Evolutionary conservation across 257 asterid species (phyloP).

Genomic region (Echium plantagineum): DNA sequence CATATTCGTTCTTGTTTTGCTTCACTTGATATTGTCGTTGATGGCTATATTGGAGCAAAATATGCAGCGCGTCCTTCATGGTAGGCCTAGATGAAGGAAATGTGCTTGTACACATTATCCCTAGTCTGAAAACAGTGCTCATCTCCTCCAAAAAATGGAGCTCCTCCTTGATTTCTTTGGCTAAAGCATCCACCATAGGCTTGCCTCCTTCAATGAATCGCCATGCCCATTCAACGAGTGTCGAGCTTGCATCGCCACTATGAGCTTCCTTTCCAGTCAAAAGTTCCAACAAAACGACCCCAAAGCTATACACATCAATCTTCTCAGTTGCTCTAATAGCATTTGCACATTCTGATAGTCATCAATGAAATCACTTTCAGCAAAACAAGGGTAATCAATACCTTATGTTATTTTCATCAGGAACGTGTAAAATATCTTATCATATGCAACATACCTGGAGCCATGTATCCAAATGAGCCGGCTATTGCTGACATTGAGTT

Average conservation of each 20-base stretch:
- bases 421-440: neutral
- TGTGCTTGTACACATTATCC: constrained; percentile 52
- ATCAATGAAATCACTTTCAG: neutral
- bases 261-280: constrained; percentile 70
- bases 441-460: constrained; percentile 23
- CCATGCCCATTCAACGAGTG: constrained; percentile 85
- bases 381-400: neutral
- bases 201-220: constrained; percentile 36
- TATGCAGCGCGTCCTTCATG: constrained; percentile 55
- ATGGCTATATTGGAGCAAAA: constrained; percentile 36
- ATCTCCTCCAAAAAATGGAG: constrained; percentile 42
- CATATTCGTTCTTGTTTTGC: constrained; percentile 28
- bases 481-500: constrained; percentile 30
- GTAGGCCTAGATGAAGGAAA: constrained; percentile 64
- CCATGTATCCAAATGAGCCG: constrained; percentile 37
- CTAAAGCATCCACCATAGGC: constrained; percentile 33
- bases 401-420: no score
- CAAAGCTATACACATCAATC: constrained; percentile 82
- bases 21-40: constrained; percentile 19
- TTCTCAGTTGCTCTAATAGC: constrained; percentile 69
- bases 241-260: constrained; percentile 51
- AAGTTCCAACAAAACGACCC: constrained; percentile 72
- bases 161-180: constrained; percentile 58
- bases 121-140: constrained; percentile 48
- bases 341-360: constrained; percentile 57